Base-by-base conservation (phyloP, 345 rosid species). In the Angophora floribunda region DNA sequence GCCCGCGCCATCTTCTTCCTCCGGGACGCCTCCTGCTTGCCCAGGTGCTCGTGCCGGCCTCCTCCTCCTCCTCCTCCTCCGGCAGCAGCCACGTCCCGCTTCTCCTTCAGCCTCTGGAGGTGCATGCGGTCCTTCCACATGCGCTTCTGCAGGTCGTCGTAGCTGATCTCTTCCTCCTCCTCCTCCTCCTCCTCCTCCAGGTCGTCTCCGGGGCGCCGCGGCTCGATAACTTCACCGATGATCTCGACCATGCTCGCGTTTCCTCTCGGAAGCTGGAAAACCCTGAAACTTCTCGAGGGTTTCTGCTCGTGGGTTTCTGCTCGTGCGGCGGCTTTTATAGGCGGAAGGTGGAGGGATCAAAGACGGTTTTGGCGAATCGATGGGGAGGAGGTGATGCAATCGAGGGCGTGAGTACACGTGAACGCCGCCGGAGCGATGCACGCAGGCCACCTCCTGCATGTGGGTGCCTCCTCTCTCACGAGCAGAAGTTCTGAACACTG, bases 1-100 rank as follows among this genome's bases (percentile, higher is more conserved):
- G 97, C 92, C 45, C 95, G 87, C 0, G 93, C 93, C 96, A 86
- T 93, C 91, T 90, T 95, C 91, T 92, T 94, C 80, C 93, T 89
- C 52, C 92, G 91, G 13, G 95, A 93, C 3, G 94, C 90, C 41
- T 91, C 93, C 50, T 86, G 65, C 50, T 80, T 78, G 26, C 85
- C 85, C 61, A 52, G 32, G 6, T 93, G 67, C 22, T 85, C 85
- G 6, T 86, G 26, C 9, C 87, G 36, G 45, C 22, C 19, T 30
- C 21, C 19, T 0, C 61, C 28, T 36, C 41, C 41, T 36, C 41
- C 41, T 36, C 22, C 19, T 30, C 21, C 19, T 0, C 61, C 28
- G 51, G 19, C 26, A 14, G 61, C 61, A 11, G 26, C 86, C 44
- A 1, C 13, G 13, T 45, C 22, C 59, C 3, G 13, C 70, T 30